Percentiles rank a stretch among this genome's conserved stretches.
phyloP scores from a whole-genome alignment of 768 basidiomycete genomes.

The Botryobasidium botryosum region DNA sequence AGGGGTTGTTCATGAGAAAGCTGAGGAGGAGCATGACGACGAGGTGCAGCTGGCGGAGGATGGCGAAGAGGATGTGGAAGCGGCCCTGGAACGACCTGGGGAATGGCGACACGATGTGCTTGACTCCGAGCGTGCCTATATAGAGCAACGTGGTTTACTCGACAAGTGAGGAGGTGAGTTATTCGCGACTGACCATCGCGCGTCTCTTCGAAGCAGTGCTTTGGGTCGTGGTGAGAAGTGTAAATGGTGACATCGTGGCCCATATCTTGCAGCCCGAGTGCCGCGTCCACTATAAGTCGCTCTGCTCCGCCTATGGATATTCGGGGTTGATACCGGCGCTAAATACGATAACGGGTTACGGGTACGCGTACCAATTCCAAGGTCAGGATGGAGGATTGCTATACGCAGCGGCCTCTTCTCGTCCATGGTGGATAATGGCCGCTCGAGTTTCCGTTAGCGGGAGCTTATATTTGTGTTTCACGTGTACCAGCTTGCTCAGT shows the following conservation, averaged over 20 bases:
- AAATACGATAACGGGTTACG: not conserved
- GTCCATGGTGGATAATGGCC: no score
- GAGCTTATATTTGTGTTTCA: no score
- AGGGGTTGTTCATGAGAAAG: conserved; percentile 15
- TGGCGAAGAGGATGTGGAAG: conserved; percentile 80
- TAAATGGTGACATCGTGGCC: conserved; percentile 82
- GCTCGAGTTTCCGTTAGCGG: no score
- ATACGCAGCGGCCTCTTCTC: no score
- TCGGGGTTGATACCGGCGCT: no score
- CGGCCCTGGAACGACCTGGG: conserved; percentile 66
- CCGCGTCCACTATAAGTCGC: conserved; percentile 87
- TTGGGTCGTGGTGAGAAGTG: conserved; percentile 80
- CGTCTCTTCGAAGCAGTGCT: conserved; percentile 89
- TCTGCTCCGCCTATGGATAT: conserved; percentile 94
- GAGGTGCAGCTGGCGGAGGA: conserved; percentile 75
- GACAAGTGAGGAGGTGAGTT: not conserved
- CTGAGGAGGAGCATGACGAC: conserved; percentile 38
- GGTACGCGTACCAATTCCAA: conserved; percentile 61
- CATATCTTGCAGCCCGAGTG: conserved; percentile 65
- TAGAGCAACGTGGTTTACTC: not conserved
- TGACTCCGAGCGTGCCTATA: conserved; percentile 63
- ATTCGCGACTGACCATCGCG: conserved; percentile 46
- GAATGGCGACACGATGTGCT: conserved; percentile 53
- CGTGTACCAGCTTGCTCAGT: no score
- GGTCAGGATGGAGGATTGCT: conserved; percentile 86